Evolutionary conservation across 2,329 filamentous ascomycete genomes (phyloP).

Genomic region (Hortaea sp.): DNA sequence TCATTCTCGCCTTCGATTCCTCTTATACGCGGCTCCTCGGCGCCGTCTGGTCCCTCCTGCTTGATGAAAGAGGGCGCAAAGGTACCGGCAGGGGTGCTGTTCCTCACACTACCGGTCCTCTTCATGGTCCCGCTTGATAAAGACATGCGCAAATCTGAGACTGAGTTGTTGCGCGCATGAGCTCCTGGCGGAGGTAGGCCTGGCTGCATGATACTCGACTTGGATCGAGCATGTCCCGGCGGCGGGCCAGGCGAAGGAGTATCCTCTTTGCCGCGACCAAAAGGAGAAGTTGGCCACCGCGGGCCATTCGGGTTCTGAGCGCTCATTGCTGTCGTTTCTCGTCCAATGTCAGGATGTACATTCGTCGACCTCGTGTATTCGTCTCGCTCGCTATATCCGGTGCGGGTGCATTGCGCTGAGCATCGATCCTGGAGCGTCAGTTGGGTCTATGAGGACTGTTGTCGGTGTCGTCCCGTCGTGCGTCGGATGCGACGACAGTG

Average conservation of each 20-base stretch:
- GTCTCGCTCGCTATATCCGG: not conserved
- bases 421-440: no score
- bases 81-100: conserved; percentile 60
- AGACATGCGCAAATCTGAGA: conserved; percentile 36
- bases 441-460: no score
- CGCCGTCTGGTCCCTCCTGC: conserved; percentile 60
- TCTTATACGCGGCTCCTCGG: conserved; percentile 42
- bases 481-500: no score
- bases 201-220: conserved; percentile 59
- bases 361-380: conserved; percentile 2
- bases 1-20: conserved; percentile 96
- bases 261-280: conserved; percentile 45
- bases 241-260: conserved; percentile 56
- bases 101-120: conserved; percentile 52
- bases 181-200: conserved; percentile 41
- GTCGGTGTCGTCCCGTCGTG: no score
- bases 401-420: no score
- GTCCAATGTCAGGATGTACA: conserved; percentile 4
- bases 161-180: conserved; percentile 61
- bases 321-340: conserved; percentile 31
- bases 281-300: conserved; percentile 71
- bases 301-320: conserved; percentile 49
- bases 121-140: conserved; percentile 7
- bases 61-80: conserved; percentile 97
- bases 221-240: conserved; percentile 50